These are phyloP conservation scores for Hymenoscyphus linearis DNA, from an alignment of 2,329 filamentous ascomycete genomes.

Conservation along the genomic window DNA sequence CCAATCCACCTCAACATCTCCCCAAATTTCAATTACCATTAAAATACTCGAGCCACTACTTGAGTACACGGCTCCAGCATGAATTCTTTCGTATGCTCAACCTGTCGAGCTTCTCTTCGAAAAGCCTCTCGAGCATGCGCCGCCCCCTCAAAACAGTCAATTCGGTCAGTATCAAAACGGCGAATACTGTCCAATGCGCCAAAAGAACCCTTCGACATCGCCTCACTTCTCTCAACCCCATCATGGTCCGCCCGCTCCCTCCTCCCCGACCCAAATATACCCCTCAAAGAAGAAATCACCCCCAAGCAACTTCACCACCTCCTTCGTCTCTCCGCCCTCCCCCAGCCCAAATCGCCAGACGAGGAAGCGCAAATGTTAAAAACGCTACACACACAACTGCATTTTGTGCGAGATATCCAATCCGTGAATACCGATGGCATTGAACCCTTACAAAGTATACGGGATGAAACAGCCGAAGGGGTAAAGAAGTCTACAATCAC, in stretches of 20 bases:
- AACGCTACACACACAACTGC: conserved; percentile 75
- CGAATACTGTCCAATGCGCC: no score
- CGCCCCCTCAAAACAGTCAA: conserved; percentile 3
- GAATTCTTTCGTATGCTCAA: conserved; percentile 19
- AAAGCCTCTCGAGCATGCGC: conserved; percentile 1
- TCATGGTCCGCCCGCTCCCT: conserved; percentile 81
- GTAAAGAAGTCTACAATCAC: conserved; percentile 53
- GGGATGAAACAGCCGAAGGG: conserved; percentile 66
- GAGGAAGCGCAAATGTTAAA: conserved; percentile 68
- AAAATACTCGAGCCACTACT: not conserved
- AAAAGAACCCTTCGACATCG: conserved; percentile 12
- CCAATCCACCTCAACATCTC: no score
- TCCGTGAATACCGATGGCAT: conserved; percentile 68
- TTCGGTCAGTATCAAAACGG: no score
- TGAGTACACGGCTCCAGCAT: not conserved
- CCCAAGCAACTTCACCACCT: conserved; percentile 72
- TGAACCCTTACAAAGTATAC: conserved; percentile 69
- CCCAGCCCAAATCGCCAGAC: conserved; percentile 54
- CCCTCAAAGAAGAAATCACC: conserved; percentile 38
- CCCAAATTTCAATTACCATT: not conserved
- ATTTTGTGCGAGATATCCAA: conserved; percentile 86
- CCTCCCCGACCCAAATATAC: conserved; percentile 41
- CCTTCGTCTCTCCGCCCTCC: conserved; percentile 82
- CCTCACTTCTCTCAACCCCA: conserved; percentile 59
- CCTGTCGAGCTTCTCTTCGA: conserved; percentile 16